These are phyloP conservation scores for Leptographium galeiforme DNA, from an alignment of 2,329 filamentous ascomycete species.

Conservation along the genomic window DNA sequence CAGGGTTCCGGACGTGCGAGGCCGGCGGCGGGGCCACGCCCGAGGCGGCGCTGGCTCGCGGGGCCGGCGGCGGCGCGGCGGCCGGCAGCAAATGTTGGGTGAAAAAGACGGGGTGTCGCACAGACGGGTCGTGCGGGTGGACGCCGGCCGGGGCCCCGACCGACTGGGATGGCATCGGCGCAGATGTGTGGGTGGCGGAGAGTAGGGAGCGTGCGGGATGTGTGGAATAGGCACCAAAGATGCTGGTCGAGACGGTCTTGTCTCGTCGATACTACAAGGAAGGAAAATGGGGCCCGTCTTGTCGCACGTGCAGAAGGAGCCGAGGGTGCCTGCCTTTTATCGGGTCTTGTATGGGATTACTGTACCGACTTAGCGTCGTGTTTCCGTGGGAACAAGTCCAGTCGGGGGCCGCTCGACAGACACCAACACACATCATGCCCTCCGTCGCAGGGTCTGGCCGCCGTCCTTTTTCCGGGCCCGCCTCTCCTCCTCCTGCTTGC, in stretches of 20 bases:
- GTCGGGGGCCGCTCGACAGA: too few species aligned
- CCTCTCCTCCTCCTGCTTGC: background rate
- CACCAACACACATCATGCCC: too few species aligned
- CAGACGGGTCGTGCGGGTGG: conserved; percentile 37
- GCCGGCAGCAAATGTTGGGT: conserved; percentile 38
- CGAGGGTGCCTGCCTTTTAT: too few species aligned
- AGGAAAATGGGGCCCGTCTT: too few species aligned
- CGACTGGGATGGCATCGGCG: background rate
- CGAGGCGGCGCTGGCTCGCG: background rate
- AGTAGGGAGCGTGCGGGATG: background rate
- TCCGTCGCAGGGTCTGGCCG: background rate
- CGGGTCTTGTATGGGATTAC: too few species aligned
- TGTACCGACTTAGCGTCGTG: too few species aligned
- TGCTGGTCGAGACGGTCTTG: background rate
- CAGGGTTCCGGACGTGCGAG: conserved; percentile 26
- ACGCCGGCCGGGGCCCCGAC: background rate
- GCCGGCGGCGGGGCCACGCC: background rate
- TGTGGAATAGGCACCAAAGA: background rate
- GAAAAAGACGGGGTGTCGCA: conserved; percentile 65
- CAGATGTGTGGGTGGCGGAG: background rate
- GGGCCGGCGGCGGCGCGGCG: conserved; percentile 2
- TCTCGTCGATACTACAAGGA: too few species aligned
- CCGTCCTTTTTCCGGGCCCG: too few species aligned
- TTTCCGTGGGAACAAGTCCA: too few species aligned
- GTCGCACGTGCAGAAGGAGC: too few species aligned